phyloP scores from a whole-genome alignment of 2,329 filamentous ascomycete genomes.

The Colletotrichum kahawae region DNA sequence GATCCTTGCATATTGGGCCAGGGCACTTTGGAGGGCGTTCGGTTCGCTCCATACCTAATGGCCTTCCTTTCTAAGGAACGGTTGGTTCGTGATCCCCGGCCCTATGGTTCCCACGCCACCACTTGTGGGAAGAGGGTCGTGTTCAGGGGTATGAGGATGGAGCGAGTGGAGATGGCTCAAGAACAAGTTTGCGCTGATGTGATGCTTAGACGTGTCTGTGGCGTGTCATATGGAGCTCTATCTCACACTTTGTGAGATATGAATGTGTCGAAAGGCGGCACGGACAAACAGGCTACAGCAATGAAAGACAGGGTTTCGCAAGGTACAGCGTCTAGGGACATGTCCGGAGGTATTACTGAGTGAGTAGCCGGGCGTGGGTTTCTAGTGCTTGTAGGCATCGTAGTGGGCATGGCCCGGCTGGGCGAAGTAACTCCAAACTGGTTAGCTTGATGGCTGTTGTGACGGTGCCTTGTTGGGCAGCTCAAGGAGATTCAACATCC shows the following conservation, averaged over 20 bases:
- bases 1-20: background rate
- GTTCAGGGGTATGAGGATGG: background rate
- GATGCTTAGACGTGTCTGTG: background rate
- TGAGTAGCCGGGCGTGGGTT: background rate
- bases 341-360: background rate
- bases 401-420: background rate
- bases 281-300: too few relatives aligned
- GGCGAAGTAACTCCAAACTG: background rate
- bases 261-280: too few relatives aligned
- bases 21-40: background rate
- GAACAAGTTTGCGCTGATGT: accelerated
- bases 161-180: background rate
- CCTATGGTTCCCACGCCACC: background rate
- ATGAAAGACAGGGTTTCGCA: too few relatives aligned
- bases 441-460: background rate
- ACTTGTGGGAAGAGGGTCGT: background rate
- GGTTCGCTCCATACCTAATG: background rate
- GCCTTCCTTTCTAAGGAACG: background rate
- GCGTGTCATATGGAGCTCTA: accelerated
- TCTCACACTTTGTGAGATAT: too few relatives aligned
- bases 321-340: background rate
- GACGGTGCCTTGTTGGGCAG: background rate
- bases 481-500: background rate
- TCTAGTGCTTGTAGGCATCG: background rate
- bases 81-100: background rate